Percentiles rank a stretch among this genome's conserved stretches.
Conservation (phyloP, 2,329 filamentous ascomycete genomes). For the Pestalotiopsis sp. region DNA sequence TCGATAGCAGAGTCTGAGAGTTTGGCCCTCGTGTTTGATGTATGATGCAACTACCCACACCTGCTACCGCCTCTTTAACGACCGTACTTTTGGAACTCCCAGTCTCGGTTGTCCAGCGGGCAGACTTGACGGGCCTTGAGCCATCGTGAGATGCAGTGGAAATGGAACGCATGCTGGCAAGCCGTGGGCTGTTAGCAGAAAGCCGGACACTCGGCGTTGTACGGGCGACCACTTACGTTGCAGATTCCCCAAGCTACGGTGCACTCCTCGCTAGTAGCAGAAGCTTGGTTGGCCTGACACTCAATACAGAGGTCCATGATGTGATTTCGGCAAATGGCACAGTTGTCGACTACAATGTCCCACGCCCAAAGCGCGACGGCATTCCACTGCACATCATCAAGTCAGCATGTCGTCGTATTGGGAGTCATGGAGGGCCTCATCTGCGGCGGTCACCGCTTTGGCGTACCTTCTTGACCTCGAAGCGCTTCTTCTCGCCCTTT, state of each 20-base stretch:
- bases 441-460: too few relatives aligned
- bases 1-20: neutral
- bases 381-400: conserved; percentile 73
- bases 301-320: conserved; percentile 99
- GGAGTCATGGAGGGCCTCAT: neutral
- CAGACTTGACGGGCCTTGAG: conserved; percentile 99
- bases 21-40: neutral
- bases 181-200: conserved; percentile 34
- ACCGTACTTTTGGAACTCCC: conserved; percentile 99
- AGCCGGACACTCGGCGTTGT: neutral
- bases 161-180: conserved; percentile 93
- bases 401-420: conserved; percentile 11
- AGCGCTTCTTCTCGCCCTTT: conserved; percentile 83
- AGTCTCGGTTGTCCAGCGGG: conserved; percentile 95
- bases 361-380: conserved; percentile 98
- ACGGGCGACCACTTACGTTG: conserved; percentile 70
- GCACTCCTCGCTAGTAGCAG: conserved; percentile 95
- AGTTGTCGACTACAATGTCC: conserved; percentile 99
- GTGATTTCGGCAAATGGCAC: conserved; percentile 97
- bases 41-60: neutral
- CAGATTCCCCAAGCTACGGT: conserved; percentile 99
- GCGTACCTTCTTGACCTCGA: conserved; percentile 96
- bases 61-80: conserved; percentile 44
- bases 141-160: conserved; percentile 99
- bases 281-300: conserved; percentile 98